Conservation (phyloP, 2,329 filamentous ascomycete genomes). For the Erysiphe pulchra region DNA sequence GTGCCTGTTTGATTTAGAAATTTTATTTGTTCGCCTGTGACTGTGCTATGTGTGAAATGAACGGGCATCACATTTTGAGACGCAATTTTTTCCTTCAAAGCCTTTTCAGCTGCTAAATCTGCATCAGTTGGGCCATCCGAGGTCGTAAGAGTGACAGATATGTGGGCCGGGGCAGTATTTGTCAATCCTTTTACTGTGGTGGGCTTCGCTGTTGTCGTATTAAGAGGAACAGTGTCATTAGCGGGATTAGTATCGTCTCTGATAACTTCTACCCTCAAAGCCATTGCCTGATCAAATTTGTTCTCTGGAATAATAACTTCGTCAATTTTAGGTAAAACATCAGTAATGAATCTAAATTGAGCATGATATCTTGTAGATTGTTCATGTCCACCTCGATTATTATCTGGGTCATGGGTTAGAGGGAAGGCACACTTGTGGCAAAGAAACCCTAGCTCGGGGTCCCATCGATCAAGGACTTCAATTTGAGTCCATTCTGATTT, state of each 20-base stretch:
- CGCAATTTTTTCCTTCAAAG: conserved; percentile 37
- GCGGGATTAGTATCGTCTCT: conserved; percentile 42
- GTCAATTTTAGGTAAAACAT: conserved; percentile 53
- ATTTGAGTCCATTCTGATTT: conserved; percentile 69
- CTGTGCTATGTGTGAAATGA: conserved; percentile 48
- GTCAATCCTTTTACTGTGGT: conserved; percentile 44
- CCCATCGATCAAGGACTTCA: conserved; percentile 59
- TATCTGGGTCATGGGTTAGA: conserved; percentile 39
- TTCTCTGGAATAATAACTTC: conserved; percentile 47
- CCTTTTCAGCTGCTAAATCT: conserved; percentile 36
- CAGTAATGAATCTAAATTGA: conserved; percentile 55
- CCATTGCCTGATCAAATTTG: conserved; percentile 43
- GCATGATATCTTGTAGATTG: conserved; percentile 50
- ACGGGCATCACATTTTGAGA: conserved; percentile 42
- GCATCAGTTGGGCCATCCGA: conserved; percentile 39
- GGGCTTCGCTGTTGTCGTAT: conserved; percentile 26
- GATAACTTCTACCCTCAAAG: conserved; percentile 34
- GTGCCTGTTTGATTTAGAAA: conserved; percentile 15
- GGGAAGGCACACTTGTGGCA: conserved; percentile 53
- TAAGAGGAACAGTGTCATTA: conserved; percentile 30
- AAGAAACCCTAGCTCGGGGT: conserved; percentile 41
- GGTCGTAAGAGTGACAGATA: conserved; percentile 43
- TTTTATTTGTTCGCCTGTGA: conserved; percentile 35
- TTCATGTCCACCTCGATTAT: conserved; percentile 43
- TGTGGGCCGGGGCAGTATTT: conserved; percentile 39